phyloP scores from a whole-genome alignment of 441 rosid species.

The Erysimum cheiri region DNA sequence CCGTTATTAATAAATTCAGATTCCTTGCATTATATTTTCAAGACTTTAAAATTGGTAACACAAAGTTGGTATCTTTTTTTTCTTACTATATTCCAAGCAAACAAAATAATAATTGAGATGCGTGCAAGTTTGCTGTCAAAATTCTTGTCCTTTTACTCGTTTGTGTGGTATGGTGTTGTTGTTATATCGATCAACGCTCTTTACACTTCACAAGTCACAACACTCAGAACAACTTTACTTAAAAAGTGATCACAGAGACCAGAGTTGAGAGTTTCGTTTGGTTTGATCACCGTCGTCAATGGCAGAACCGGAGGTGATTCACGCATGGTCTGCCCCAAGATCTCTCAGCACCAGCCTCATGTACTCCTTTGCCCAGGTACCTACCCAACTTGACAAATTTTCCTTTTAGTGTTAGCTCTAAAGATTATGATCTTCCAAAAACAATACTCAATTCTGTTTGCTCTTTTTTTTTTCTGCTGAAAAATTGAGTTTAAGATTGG shows the following conservation, averaged over 20 bases:
- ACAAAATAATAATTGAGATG: conserved; percentile 28
- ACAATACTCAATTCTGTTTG: background rate
- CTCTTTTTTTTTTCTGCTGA: background rate
- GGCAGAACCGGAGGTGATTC: conserved; percentile 61
- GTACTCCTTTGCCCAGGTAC: conserved; percentile 90
- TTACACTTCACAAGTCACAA: conserved; percentile 15
- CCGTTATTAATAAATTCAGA: background rate
- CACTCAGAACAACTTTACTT: background rate
- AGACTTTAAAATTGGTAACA: background rate
- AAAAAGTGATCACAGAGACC: conserved; percentile 27
- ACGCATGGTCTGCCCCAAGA: conserved; percentile 91
- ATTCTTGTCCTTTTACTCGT: conserved; percentile 17
- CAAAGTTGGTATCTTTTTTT: conserved; percentile 14
- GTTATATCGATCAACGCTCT: background rate
- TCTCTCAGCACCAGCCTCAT: conserved; percentile 86
- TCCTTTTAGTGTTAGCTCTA: background rate
- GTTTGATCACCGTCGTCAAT: conserved; percentile 31
- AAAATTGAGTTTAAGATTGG: background rate
- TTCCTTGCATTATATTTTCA: background rate
- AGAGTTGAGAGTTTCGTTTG: conserved; percentile 17
- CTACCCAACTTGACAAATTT: background rate
- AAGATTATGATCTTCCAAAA: background rate
- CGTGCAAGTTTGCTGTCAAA: conserved; percentile 24
- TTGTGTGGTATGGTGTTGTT: background rate
- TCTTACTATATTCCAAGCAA: conserved; percentile 25